These are phyloP conservation scores for Lolium perenne DNA, from an alignment of 176 grass and related monocot species.

Conservation along the genomic window DNA sequence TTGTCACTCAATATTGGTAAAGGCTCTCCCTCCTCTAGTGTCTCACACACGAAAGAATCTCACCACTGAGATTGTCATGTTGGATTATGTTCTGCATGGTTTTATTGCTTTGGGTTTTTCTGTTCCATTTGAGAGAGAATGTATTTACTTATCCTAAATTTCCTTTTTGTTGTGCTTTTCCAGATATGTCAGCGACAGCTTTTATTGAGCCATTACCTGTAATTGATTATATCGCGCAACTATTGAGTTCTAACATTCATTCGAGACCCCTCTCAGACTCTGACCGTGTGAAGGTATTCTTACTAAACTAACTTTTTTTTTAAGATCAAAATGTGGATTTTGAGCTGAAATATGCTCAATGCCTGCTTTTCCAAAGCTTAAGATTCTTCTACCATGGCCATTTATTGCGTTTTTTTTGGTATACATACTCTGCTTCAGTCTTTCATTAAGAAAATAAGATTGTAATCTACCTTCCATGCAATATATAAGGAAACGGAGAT, in stretches of 20 bases:
- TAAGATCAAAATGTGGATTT: background rate
- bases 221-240: constrained; percentile 65
- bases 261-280: constrained; percentile 70
- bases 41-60: background rate
- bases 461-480: background rate
- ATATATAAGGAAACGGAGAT: constrained; percentile 1
- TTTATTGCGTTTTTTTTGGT: background rate
- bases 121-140: constrained; percentile 3
- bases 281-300: constrained; percentile 81
- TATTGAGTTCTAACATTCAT: constrained; percentile 68
- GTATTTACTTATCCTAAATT: background rate
- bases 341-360: background rate
- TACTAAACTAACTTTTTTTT: constrained; percentile 21
- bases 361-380: background rate
- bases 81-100: background rate
- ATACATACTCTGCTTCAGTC: background rate
- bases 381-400: background rate
- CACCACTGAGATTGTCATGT: background rate
- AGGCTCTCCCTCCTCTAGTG: background rate
- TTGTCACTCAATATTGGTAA: constrained; percentile 88
- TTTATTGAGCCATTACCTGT: constrained; percentile 85
- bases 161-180: constrained; percentile 23
- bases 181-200: constrained; percentile 89
- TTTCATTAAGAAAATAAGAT: constrained; percentile 8
- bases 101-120: background rate